A percentile compares a stretch with the other conserved stretches of the same genome.
These are phyloP conservation scores for Aspergillaceae sp. DNA, from an alignment of 2,329 filamentous ascomycete genomes.

Conservation along the genomic window DNA sequence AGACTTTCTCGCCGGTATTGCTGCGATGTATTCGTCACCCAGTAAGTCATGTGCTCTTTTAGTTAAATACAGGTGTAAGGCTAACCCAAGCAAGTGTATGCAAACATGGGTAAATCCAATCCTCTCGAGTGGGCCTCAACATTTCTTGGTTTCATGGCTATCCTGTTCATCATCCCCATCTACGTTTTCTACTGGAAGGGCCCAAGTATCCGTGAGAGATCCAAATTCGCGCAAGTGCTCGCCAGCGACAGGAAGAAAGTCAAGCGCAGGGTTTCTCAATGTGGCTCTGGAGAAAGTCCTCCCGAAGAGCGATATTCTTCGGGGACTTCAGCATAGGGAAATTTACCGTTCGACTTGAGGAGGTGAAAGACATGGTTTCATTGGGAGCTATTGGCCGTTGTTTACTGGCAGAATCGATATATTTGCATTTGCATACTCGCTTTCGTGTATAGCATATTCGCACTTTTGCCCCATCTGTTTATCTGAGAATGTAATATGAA, in stretches of 20 bases:
- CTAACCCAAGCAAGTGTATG: conserved; percentile 27
- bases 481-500: no score
- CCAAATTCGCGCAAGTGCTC: conserved; percentile 56
- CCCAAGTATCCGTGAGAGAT: conserved; percentile 48
- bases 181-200: conserved; percentile 60
- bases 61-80: background rate
- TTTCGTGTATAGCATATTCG: no score
- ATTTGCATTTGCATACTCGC: no score
- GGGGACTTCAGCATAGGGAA: background rate
- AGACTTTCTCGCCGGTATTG: conserved; percentile 54
- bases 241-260: conserved; percentile 33
- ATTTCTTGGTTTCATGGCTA: conserved; percentile 52
- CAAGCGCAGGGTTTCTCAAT: conserved; percentile 16
- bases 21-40: conserved; percentile 51
- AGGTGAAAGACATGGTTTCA: no score
- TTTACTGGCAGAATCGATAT: no score
- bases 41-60: conserved; percentile 20
- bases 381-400: no score
- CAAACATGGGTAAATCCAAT: conserved; percentile 44
- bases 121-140: conserved; percentile 50
- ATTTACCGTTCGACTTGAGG: no score
- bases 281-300: conserved; percentile 17
- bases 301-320: conserved; percentile 16
- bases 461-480: no score
- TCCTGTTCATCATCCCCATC: conserved; percentile 53